A percentile compares a stretch with the other conserved stretches of the same genome.
phyloP scores from a whole-genome alignment of 2,329 filamentous ascomycete genomes.

The Capronia americana region DNA sequence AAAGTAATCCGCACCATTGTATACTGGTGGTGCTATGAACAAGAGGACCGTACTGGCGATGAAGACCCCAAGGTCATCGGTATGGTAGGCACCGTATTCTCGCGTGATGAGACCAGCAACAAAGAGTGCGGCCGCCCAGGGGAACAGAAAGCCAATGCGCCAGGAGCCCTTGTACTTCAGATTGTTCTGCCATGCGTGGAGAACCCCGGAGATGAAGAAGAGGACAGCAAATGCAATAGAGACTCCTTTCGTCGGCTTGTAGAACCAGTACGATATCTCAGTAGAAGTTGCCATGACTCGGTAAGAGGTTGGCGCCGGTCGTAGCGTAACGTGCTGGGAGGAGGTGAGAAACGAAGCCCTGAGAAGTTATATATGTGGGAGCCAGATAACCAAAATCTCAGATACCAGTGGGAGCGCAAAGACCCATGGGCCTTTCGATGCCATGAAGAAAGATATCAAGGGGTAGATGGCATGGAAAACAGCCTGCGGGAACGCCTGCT shows the following conservation, averaged over 20 bases:
- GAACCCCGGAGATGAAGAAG: slow-evolving; percentile 47
- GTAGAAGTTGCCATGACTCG: background rate
- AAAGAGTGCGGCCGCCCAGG: slow-evolving; percentile 52
- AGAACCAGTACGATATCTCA: slow-evolving; percentile 45
- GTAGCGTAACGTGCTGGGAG: background rate
- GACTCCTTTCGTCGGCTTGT: slow-evolving; percentile 51
- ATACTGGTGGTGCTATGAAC: slow-evolving; percentile 51
- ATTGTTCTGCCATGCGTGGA: slow-evolving; percentile 49
- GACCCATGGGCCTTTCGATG: background rate
- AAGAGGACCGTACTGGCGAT: slow-evolving; percentile 50
- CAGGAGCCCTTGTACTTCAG: slow-evolving; percentile 49
- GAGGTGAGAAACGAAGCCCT: background rate
- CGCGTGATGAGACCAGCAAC: slow-evolving; percentile 48
- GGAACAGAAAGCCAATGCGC: slow-evolving; percentile 50
- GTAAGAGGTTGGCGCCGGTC: background rate
- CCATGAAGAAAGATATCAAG: background rate
- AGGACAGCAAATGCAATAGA: slow-evolving; percentile 51
- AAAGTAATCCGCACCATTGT: slow-evolving; percentile 57
- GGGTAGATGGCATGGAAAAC: slow-evolving; percentile 1
- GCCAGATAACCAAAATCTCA: background rate
- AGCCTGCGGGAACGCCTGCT: slow-evolving; percentile 10
- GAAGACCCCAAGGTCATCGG: slow-evolving; percentile 46
- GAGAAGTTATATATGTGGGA: slow-evolving; percentile 8
- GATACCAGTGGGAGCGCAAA: background rate
- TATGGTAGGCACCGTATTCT: slow-evolving; percentile 46